These are phyloP conservation scores for Citrus medica DNA, from an alignment of 345 rosid genomes.

Conservation along the genomic window DNA sequence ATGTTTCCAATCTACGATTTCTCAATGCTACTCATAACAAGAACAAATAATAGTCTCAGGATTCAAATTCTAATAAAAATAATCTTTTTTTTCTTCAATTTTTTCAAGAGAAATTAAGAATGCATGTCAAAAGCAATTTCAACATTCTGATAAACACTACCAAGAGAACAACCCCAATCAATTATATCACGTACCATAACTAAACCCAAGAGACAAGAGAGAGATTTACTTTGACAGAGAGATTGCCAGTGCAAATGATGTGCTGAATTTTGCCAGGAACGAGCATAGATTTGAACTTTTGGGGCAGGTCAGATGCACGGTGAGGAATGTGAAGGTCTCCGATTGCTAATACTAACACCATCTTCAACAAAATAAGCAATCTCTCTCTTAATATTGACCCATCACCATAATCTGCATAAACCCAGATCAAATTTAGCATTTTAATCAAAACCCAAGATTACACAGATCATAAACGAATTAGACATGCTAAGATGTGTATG, in stretches of 20 bases:
- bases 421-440: slow-evolving; percentile 4
- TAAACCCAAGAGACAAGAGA: neutral
- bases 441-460: neutral
- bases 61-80: neutral
- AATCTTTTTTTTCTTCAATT: neutral
- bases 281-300: slow-evolving; percentile 43
- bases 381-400: neutral
- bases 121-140: neutral
- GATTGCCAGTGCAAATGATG: slow-evolving; percentile 42
- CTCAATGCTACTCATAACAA: neutral
- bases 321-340: slow-evolving; percentile 42
- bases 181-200: neutral
- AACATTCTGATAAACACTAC: neutral
- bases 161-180: neutral
- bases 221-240: slow-evolving; percentile 30
- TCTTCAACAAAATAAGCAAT: slow-evolving; percentile 1
- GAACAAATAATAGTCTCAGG: neutral
- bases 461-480: neutral
- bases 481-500: neutral
- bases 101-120: neutral
- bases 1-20: neutral
- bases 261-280: slow-evolving; percentile 48
- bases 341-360: slow-evolving; percentile 28
- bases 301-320: slow-evolving; percentile 40
- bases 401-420: slow-evolving; percentile 8